A percentile compares a stretch with the other conserved stretches of the same genome.
These are phyloP conservation scores for Hypoxylon intermedium DNA, from an alignment of 495 filamentous ascomycete species.

Conservation along the genomic window DNA sequence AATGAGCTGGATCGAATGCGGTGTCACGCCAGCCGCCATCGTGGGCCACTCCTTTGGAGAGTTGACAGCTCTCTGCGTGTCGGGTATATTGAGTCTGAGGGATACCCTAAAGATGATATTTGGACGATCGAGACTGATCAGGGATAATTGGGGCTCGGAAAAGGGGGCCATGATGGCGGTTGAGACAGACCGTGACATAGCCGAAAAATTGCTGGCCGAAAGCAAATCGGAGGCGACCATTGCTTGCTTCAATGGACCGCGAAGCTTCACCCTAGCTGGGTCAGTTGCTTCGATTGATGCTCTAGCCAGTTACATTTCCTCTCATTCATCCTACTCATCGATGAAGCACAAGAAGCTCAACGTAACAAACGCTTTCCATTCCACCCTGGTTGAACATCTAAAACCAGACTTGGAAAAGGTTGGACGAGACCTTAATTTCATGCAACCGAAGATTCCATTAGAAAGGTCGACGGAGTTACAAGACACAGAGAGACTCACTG, in stretches of 20 bases:
- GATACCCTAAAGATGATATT: constrained; percentile 53
- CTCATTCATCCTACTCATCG: constrained; percentile 6
- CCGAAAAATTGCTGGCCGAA: constrained; percentile 37
- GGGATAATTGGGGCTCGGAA: constrained; percentile 48
- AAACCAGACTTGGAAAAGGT: constrained; percentile 37
- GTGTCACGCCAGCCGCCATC: constrained; percentile 37
- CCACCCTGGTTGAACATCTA: constrained; percentile 49
- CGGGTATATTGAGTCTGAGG: constrained; percentile 43
- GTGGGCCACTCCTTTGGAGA: constrained; percentile 64
- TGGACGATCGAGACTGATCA: constrained; percentile 50
- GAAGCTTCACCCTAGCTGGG: constrained; percentile 57
- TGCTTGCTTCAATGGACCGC: constrained; percentile 62
- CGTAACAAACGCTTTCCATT: constrained; percentile 61
- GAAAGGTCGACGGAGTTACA: constrained; percentile 4
- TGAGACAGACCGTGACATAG: constrained; percentile 41
- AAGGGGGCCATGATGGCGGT: constrained; percentile 57
- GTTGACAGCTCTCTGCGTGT: constrained; percentile 55
- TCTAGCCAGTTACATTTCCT: neutral
- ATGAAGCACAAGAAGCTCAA: constrained; percentile 49
- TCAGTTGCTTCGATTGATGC: constrained; percentile 42
- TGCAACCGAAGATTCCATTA: neutral
- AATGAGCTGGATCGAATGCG: constrained; percentile 46
- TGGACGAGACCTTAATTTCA: constrained; percentile 1
- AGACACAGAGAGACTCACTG: constrained; percentile 23
- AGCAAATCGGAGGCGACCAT: constrained; percentile 40